These are phyloP conservation scores for Nakaseomyces nivariensis DNA, from an alignment of 1,139 yeast species.

Conservation along the genomic window DNA sequence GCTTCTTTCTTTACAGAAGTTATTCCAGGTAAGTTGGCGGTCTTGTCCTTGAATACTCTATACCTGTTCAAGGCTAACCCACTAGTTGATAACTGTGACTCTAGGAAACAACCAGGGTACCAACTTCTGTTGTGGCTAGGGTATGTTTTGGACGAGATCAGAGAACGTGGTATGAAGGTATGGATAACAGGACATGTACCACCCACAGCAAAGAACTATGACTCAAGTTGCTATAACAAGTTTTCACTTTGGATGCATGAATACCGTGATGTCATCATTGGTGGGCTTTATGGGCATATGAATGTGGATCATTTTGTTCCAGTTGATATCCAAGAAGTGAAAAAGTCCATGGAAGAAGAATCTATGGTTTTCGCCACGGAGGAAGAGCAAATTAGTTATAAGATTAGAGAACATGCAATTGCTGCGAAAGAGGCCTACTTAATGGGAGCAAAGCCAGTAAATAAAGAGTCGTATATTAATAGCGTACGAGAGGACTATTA, in stretches of 20 bases:
- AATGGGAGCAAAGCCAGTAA: conserved; percentile 54
- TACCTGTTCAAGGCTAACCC: conserved; percentile 72
- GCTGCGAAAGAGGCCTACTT: conserved; percentile 28
- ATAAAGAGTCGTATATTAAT: conserved; percentile 55
- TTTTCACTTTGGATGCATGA: conserved; percentile 71
- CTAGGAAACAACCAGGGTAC: conserved; percentile 67
- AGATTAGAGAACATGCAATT: conserved; percentile 20
- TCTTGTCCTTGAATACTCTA: conserved; percentile 66
- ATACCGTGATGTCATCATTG: conserved; percentile 71
- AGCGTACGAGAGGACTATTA: conserved; percentile 43
- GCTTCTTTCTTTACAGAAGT: conserved; percentile 69
- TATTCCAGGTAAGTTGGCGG: conserved; percentile 67
- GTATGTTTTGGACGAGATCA: conserved; percentile 57
- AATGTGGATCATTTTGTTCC: conserved; percentile 79
- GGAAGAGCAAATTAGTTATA: conserved; percentile 10
- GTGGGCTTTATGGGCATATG: conserved; percentile 84
- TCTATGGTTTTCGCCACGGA: conserved; percentile 7
- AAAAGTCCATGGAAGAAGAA: conserved; percentile 22
- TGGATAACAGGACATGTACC: conserved; percentile 89
- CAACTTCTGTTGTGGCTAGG: conserved; percentile 72
- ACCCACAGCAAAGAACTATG: conserved; percentile 69
- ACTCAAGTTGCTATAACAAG: conserved; percentile 60
- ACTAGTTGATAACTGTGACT: conserved; percentile 69
- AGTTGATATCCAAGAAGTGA: conserved; percentile 59
- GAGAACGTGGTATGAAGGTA: conserved; percentile 69